phyloP scores from a whole-genome alignment of 192 early-diverging fungal species.

The Radiomyces spectabilis region DNA sequence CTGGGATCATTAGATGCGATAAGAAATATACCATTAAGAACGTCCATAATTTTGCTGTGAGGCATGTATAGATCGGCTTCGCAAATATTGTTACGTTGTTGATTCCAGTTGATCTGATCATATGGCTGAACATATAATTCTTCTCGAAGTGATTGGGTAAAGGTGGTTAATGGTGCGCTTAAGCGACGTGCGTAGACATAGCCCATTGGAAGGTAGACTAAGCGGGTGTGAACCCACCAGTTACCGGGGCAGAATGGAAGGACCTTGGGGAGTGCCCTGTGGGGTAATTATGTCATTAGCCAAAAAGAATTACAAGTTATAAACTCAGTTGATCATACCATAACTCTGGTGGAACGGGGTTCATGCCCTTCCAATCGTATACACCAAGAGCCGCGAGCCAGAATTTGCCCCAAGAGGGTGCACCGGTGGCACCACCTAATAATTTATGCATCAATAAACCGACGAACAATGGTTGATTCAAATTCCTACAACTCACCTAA shows the following conservation, averaged over 20 bases:
- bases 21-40: constrained; percentile 52
- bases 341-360: constrained; percentile 92
- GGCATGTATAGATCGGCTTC: constrained; percentile 80
- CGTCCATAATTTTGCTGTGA: constrained; percentile 68
- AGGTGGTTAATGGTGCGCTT: constrained; percentile 48
- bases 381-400: constrained; percentile 88
- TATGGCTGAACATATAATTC: constrained; percentile 90
- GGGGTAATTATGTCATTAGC: too few species aligned
- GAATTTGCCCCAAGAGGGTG: constrained; percentile 97
- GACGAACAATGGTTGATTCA: too few species aligned
- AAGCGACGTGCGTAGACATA: constrained; percentile 77
- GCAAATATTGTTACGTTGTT: constrained; percentile 76
- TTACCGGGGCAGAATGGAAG: constrained; percentile 83
- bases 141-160: constrained; percentile 72
- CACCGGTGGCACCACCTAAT: constrained; percentile 71
- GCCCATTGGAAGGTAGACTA: constrained; percentile 94
- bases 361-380: constrained; percentile 96
- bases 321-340: constrained; percentile 37
- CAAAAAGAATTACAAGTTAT: background rate
- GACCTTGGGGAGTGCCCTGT: constrained; percentile 72
- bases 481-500: constrained; percentile 59
- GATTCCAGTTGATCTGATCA: constrained; percentile 74
- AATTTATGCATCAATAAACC: background rate
- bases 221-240: constrained; percentile 92
- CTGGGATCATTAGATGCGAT: background rate